Base-by-base conservation (phyloP, 768 basidiomycete species). In the Postia placenta region DNA sequence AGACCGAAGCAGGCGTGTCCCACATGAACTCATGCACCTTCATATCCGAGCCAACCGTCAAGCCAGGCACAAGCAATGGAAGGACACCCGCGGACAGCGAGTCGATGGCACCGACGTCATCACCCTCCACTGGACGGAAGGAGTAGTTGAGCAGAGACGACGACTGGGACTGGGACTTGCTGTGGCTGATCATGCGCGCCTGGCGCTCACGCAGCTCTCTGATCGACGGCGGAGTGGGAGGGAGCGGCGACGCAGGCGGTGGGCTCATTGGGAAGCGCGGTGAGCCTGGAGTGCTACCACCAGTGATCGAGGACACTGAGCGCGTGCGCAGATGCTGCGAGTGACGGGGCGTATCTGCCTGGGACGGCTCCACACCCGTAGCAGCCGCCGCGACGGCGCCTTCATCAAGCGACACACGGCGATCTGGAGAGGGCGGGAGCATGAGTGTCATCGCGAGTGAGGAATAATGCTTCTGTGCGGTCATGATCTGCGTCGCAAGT, bases 391-490 rank as follows among this genome's bases (percentile, higher is more conserved):
- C 73, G 20, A 36, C 49, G 27, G 49, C 48, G 12, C 45, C 54
- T 25, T 71, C 50, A 41, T 56, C 53, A 24, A 47, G 38, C 1
- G 58, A 67, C 48, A 67, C 49, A 1, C 58, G 47, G 43, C 54
- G 69, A 26, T 76, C 72, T 19, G 74, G 73, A 3, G 77, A 77
- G 5, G 69, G 65, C 23, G 78, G 69, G 30, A 86, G 69, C 3
- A 80, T 67, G 27, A 87, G 65, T 3, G 82, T 85, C 49, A 79
- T 80, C 2, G 85, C 85, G 41, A 86, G 67, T 1, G 83, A 69
- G 2, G 85, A 87, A 56, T 84, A 86, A 61, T 87, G 85, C 40
- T 80, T 71, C 60, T 87, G 81, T 0, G 85, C 85, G 45, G 84
- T 66, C 83, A 87, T 84, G 58, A 87, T 81, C 50, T 68, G 69